Evolutionary conservation across 306 rosid species (phyloP).

Genomic region (Lathyrus oleraceus): DNA sequence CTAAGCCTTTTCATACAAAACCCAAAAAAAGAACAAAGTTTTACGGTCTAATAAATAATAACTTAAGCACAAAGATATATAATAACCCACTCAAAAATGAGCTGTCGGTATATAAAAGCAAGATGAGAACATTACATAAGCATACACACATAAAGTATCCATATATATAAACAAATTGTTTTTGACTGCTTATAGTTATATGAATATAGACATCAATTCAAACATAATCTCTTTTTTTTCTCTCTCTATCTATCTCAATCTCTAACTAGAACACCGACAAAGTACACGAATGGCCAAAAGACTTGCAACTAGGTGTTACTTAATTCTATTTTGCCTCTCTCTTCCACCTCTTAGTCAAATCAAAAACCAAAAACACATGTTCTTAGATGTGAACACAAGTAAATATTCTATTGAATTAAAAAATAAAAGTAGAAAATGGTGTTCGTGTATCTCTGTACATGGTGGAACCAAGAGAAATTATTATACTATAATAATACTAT

Average conservation of each 20-base stretch:
- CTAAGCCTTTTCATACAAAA: background rate
- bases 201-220: conserved; percentile 38
- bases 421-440: background rate
- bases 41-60: conserved; percentile 15
- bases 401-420: no score
- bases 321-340: conserved; percentile 5
- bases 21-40: background rate
- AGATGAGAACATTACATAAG: background rate
- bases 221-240: conserved; percentile 23
- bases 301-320: conserved; percentile 18
- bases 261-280: conserved; percentile 33
- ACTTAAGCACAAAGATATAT: background rate
- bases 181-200: background rate
- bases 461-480: no score
- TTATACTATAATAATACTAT: no score
- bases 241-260: conserved; percentile 22
- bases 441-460: background rate
- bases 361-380: background rate
- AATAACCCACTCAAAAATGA: background rate
- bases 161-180: background rate
- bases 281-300: background rate
- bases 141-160: background rate
- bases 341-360: conserved; percentile 23
- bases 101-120: conserved; percentile 25
- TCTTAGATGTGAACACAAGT: conserved; percentile 36